These are phyloP conservation scores for Pyrenophora graminea DNA, from an alignment of 2,329 filamentous ascomycete genomes.

Conservation along the genomic window DNA sequence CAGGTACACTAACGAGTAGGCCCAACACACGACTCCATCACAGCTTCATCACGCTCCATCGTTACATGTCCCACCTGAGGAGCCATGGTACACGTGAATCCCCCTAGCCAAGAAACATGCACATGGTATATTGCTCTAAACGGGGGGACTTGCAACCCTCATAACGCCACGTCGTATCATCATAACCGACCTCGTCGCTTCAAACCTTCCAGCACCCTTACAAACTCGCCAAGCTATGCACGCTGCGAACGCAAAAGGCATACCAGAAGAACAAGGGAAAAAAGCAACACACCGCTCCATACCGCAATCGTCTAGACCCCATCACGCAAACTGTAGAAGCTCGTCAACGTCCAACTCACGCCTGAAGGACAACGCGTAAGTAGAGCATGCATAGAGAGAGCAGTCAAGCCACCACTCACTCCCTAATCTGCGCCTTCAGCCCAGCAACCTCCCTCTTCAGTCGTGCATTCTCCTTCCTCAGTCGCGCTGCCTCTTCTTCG, in stretches of 20 bases:
- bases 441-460: constrained; percentile 82
- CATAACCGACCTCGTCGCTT: neutral
- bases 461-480: constrained; percentile 84
- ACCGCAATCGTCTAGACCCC: neutral
- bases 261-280: constrained; percentile 4
- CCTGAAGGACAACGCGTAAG: neutral
- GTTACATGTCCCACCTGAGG: neutral
- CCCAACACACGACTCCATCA: neutral
- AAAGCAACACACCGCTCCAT: neutral
- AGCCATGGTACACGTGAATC: neutral
- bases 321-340: constrained; percentile 7
- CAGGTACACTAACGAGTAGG: neutral
- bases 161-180: constrained; percentile 20
- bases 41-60: neutral
- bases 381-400: neutral
- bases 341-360: constrained; percentile 5
- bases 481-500: constrained; percentile 73
- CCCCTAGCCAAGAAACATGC: constrained; percentile 9
- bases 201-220: neutral
- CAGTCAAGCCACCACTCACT: constrained; percentile 37
- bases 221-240: neutral
- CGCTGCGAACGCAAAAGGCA: constrained; percentile 8
- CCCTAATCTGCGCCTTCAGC: constrained; percentile 55
- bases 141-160: neutral
- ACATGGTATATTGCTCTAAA: constrained; percentile 27